A percentile compares a stretch with the other conserved stretches of the same genome.
Conservation (phyloP, 78 protist species). For the Diacronema lutheri region DNA sequence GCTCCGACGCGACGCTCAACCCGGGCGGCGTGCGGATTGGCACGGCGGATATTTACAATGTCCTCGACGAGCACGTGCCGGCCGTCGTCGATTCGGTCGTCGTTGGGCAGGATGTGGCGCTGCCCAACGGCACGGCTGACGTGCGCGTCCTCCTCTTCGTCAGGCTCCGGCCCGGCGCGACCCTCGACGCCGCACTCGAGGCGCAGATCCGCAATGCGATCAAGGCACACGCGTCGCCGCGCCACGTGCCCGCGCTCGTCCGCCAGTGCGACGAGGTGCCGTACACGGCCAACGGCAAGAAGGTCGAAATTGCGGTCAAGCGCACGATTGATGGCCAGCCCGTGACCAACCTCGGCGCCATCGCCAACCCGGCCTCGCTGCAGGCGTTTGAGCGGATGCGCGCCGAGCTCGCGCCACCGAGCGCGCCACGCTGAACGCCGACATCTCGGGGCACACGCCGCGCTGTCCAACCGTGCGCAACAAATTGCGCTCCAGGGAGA, state of each 20-base stretch:
- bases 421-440: too few relatives aligned
- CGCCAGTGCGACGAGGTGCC: too few relatives aligned
- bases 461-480: too few relatives aligned
- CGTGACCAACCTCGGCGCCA: too few relatives aligned
- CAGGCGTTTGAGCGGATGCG: too few relatives aligned
- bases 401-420: too few relatives aligned
- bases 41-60: not conserved
- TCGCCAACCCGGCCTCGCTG: too few relatives aligned
- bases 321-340: too few relatives aligned
- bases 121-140: not conserved
- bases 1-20: slow-evolving; percentile 14
- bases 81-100: not conserved
- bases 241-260: slow-evolving; percentile 1
- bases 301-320: too few relatives aligned
- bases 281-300: too few relatives aligned
- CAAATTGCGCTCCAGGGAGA: too few relatives aligned
- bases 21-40: slow-evolving; percentile 34
- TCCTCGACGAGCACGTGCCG: not conserved
- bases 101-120: not conserved
- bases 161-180: not conserved
- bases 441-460: too few relatives aligned
- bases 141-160: slow-evolving; percentile 5
- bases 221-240: not conserved
- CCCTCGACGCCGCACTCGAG: not conserved
- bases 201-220: not conserved